Evolutionary conservation across 2,329 filamentous ascomycete species (phyloP).

Genomic region (Sporothrix luriei): DNA sequence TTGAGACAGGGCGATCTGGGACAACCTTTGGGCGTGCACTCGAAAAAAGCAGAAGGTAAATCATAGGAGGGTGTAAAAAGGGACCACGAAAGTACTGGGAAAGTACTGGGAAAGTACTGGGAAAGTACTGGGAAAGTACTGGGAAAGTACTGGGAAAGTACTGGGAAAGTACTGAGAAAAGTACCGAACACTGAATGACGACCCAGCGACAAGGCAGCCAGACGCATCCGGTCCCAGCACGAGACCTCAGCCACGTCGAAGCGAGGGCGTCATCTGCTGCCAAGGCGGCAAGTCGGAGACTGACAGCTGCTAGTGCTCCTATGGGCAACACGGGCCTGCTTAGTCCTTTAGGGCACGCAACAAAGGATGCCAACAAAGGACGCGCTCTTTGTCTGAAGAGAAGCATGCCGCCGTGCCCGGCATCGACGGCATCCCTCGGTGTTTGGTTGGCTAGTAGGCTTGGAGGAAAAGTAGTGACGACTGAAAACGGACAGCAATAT

Average conservation of each 20-base stretch:
- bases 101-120: neutral
- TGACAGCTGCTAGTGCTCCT: constrained; percentile 2
- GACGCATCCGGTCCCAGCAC: neutral
- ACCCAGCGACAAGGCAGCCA: neutral
- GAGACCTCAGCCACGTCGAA: neutral
- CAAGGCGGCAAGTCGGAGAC: constrained; percentile 1
- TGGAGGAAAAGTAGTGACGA: constrained; percentile 3
- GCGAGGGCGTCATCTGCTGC: constrained; percentile 1
- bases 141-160: too few relatives aligned
- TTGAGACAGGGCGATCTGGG: constrained; percentile 1
- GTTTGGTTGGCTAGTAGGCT: neutral
- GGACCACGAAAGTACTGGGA: neutral
- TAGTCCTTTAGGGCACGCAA: neutral
- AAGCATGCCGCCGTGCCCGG: neutral
- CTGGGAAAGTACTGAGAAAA: neutral
- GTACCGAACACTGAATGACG: neutral
- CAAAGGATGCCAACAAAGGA: neutral
- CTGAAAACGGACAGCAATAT: neutral
- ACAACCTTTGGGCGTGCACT: constrained; percentile 11
- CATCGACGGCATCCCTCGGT: neutral
- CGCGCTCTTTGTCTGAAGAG: neutral
- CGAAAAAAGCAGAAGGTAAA: neutral
- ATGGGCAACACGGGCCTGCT: neutral
- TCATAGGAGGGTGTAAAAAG: neutral
- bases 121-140: neutral